Evolutionary conservation across 2,329 filamentous ascomycete genomes (phyloP).

Genomic region (Colletotrichum euphorbiae): DNA sequence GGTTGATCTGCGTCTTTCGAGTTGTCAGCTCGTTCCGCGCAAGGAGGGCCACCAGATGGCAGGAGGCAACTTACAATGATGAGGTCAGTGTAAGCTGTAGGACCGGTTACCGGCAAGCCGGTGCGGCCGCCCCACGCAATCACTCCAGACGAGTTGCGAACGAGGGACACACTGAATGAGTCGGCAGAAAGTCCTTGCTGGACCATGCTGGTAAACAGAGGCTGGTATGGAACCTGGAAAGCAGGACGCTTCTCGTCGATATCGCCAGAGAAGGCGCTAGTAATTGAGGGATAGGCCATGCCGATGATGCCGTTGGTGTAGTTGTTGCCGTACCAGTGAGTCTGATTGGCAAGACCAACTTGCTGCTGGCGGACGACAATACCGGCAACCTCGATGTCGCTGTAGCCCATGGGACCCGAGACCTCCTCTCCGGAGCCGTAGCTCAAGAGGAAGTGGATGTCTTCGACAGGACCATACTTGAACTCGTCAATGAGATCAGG

Average conservation of each 20-base stretch:
- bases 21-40: conserved; percentile 12
- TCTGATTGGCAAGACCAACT: conserved; percentile 61
- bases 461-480: conserved; percentile 51
- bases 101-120: conserved; percentile 51
- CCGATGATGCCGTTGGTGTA: conserved; percentile 63
- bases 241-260: conserved; percentile 52
- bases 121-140: conserved; percentile 58
- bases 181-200: conserved; percentile 58
- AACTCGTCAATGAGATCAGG: conserved; percentile 54
- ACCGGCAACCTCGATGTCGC: conserved; percentile 59
- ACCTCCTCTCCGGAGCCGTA: conserved; percentile 63
- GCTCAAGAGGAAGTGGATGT: conserved; percentile 58
- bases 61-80: conserved; percentile 55
- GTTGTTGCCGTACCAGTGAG: conserved; percentile 65
- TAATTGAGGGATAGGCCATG: conserved; percentile 62
- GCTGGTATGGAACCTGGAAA: conserved; percentile 57
- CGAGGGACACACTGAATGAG: conserved; percentile 61
- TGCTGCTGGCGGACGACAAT: conserved; percentile 58
- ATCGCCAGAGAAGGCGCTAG: conserved; percentile 59
- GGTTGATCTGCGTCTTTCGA: conserved; percentile 57
- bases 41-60: neutral
- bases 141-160: conserved; percentile 59
- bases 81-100: conserved; percentile 53
- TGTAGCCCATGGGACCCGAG: conserved; percentile 59
- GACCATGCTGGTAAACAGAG: conserved; percentile 62